Percentiles rank a stretch among this genome's conserved stretches.
phyloP scores from a whole-genome alignment of 176 grass and related monocot genomes.

The Dactylis glomerata region DNA sequence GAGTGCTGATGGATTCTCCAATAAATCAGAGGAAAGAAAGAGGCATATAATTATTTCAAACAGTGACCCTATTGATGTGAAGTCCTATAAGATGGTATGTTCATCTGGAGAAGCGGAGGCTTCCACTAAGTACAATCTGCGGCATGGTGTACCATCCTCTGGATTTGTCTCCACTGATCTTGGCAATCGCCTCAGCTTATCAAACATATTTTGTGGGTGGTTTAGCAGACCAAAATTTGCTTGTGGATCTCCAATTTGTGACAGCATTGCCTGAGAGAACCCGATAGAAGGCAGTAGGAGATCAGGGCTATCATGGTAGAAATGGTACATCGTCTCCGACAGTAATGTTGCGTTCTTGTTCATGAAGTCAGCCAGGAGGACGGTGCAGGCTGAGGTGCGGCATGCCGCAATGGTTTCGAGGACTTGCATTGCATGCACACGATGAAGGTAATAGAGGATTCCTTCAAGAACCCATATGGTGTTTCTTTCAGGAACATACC shows the following conservation, averaged over 20 bases:
- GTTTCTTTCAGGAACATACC: conserved; percentile 65
- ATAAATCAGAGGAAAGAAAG: conserved; percentile 31
- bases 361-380: conserved; percentile 90
- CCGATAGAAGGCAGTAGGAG: conserved; percentile 71
- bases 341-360: conserved; percentile 69
- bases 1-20: conserved; percentile 23
- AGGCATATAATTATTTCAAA: conserved; percentile 21
- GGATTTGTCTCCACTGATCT: conserved; percentile 76
- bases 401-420: conserved; percentile 59
- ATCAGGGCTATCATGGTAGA: conserved; percentile 90
- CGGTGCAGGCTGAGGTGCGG: conserved; percentile 14
- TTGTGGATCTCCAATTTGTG: conserved; percentile 85
- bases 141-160: conserved; percentile 75
- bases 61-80: conserved; percentile 12
- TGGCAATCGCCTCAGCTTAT: conserved; percentile 80
- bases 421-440: conserved; percentile 72
- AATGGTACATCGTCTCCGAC: conserved; percentile 72
- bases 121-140: conserved; percentile 86
- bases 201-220: conserved; percentile 88
- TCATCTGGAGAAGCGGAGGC: conserved; percentile 53
- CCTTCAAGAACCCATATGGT: conserved; percentile 97
- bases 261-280: conserved; percentile 61
- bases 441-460: conserved; percentile 84
- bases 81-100: conserved; percentile 34
- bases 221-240: conserved; percentile 83